Percentiles rank a stretch among this genome's conserved stretches.
Evolutionary conservation across 2,329 filamentous ascomycete species (phyloP).

Genomic region (Claviceps arundinis): DNA sequence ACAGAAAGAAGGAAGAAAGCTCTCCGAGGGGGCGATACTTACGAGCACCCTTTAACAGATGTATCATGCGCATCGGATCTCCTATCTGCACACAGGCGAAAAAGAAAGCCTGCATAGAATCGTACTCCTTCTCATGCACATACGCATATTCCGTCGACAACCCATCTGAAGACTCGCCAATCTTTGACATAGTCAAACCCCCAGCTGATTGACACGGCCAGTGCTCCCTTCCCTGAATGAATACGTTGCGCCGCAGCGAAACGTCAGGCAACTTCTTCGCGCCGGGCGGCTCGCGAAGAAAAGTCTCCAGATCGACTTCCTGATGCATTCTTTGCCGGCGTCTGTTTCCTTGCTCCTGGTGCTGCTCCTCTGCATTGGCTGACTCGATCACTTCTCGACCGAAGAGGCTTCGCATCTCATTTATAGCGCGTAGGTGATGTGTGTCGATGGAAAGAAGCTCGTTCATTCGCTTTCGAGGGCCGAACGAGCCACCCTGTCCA

Average conservation of each 20-base stretch:
- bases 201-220: constrained; percentile 73
- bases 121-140: constrained; percentile 61
- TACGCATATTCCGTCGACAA: constrained; percentile 60
- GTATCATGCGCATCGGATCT: constrained; percentile 70
- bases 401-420: constrained; percentile 69
- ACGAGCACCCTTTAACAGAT: constrained; percentile 42
- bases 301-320: constrained; percentile 45
- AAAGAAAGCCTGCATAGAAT: constrained; percentile 62
- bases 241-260: constrained; percentile 63
- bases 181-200: constrained; percentile 66
- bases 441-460: constrained; percentile 40
- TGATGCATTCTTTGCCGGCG: constrained; percentile 24
- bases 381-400: constrained; percentile 44
- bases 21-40: constrained; percentile 11
- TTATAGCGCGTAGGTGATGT: constrained; percentile 67
- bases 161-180: constrained; percentile 32
- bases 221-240: constrained; percentile 74
- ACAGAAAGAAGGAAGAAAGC: not conserved
- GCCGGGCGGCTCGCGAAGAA: constrained; percentile 39
- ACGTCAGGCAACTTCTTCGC: constrained; percentile 53
- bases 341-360: constrained; percentile 17
- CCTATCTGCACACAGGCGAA: constrained; percentile 68
- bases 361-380: constrained; percentile 35
- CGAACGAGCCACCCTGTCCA: constrained; percentile 7
- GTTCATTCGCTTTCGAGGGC: constrained; percentile 16